Evolutionary conservation across 441 rosid genomes (phyloP), one percentile per base, ranked within the genome.

Genomic region (Pelargonium fulgidum): DNA sequence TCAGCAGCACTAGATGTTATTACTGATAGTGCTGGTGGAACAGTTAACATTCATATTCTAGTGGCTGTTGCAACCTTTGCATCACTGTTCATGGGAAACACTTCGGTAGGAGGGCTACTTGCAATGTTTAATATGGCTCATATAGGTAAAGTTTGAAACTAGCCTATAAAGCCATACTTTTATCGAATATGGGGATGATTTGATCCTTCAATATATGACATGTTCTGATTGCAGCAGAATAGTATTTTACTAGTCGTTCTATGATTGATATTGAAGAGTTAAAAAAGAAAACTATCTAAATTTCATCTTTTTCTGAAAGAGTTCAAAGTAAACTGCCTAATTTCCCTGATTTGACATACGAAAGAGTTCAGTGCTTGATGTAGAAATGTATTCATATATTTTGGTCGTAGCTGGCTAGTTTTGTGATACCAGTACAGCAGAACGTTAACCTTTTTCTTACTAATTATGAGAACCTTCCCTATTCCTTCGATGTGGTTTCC

Each of bases 331-430:
- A n/a, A n/a, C n/a, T n/a, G 64, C 97, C 96, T 41, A 83, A 88
- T 68, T 65, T 87, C 42, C 79, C 92, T 69, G 82, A 89, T 83
- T 85, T 94, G 68, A 83, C 88, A 0, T 90, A 88, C 68, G 80
- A 63, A 83, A 88, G 92, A 52, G 81, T 94, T 65, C 96, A 4
- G 97, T 91, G 75, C 91, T 89, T 74, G 86, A 88, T 68, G 87
- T 91, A 47, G 76, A 81, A 72, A 87, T 91, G 68, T 97, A 96
- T 67, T 91, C 93, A 62, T 93, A 78, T 77, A 67, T 93, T 73
- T 80, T 93, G 86, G 93, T 93, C 62, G 95, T 92, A 83, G 83
- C 92, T 84, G 99, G 99, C 80, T 96, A 91, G 96, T 96, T 91
- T 83, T 81, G 97, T 86, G 52, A 47, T 12, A 47, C 52, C 52